These are phyloP conservation scores for Yamadazyma membranifaciens DNA, from an alignment of 1,139 yeast genomes.

Conservation along the genomic window DNA sequence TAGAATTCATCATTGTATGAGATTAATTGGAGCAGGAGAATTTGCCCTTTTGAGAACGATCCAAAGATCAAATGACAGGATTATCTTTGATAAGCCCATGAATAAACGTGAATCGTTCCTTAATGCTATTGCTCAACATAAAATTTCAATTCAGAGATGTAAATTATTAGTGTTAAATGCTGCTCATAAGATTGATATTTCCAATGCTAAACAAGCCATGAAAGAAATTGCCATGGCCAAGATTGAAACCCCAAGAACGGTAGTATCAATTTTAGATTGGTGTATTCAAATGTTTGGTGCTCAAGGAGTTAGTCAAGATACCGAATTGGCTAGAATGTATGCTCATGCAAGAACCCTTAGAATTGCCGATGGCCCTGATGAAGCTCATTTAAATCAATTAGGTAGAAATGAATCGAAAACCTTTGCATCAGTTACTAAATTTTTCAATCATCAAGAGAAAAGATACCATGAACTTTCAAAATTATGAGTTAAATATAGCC, in stretches of 20 bases:
- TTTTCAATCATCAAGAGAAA: conserved; percentile 26
- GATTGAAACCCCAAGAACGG: conserved; percentile 62
- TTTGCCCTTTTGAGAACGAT: conserved; percentile 54
- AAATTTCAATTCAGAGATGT: conserved; percentile 59
- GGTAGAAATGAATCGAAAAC: conserved; percentile 46
- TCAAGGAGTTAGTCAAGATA: conserved; percentile 66
- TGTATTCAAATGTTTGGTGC: conserved; percentile 71
- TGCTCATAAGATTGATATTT: conserved; percentile 60
- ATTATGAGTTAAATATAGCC: neutral
- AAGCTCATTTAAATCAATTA: conserved; percentile 64
- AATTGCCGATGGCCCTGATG: conserved; percentile 78
- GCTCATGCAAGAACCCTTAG: conserved; percentile 59
- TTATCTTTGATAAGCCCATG: conserved; percentile 58
- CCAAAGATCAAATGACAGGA: conserved; percentile 53
- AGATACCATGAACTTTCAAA: conserved; percentile 12
- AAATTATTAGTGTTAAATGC: conserved; percentile 62
- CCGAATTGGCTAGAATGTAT: conserved; percentile 58
- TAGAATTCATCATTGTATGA: conserved; percentile 73
- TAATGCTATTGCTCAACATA: conserved; percentile 53
- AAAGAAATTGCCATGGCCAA: conserved; percentile 68
- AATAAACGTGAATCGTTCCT: conserved; percentile 54
- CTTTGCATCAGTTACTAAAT: conserved; percentile 31
- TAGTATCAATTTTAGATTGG: conserved; percentile 58
- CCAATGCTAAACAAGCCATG: conserved; percentile 56
- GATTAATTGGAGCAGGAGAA: conserved; percentile 66